Evolutionary conservation across 768 basidiomycete genomes (phyloP).

Genomic region (Mycena polygramma): DNA sequence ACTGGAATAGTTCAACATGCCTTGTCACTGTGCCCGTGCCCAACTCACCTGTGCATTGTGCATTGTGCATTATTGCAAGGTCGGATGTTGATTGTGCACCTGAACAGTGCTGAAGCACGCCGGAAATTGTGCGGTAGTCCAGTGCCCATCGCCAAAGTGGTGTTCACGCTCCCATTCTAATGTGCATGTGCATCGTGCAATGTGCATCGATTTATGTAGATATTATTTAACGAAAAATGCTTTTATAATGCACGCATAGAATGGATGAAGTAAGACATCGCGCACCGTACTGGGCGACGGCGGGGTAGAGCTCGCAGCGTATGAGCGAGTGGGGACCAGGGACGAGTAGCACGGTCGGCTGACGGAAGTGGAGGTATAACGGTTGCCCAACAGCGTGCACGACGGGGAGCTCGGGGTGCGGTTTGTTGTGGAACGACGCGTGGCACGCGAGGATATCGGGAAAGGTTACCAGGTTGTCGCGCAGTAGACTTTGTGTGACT

Average conservation of each 20-base stretch:
- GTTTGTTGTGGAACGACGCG: background rate
- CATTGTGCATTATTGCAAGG: too few species aligned
- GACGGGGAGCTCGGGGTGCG: background rate
- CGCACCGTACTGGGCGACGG: constrained; percentile 12
- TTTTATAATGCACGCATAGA: background rate
- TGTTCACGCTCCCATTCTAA: too few species aligned
- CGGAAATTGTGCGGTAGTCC: too few species aligned
- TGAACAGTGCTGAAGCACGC: too few species aligned
- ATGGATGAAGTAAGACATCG: background rate
- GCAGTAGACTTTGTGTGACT: constrained; percentile 12
- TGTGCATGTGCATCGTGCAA: too few species aligned
- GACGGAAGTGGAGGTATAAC: constrained; percentile 2
- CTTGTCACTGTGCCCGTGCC: too few species aligned
- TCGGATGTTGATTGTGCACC: too few species aligned
- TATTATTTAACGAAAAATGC: too few species aligned
- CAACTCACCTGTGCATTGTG: too few species aligned
- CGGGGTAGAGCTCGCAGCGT: constrained; percentile 5
- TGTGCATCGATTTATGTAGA: too few species aligned
- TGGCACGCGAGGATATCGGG: constrained; percentile 14
- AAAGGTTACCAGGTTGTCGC: constrained; percentile 20
- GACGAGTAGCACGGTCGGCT: background rate
- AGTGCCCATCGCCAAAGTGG: too few species aligned
- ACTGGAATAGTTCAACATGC: too few species aligned
- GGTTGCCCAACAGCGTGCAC: constrained; percentile 18
- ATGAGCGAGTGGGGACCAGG: constrained; percentile 11